Evolutionary conservation across 805 yeast species (phyloP).

Genomic region (Teunomyces pallodes): DNA sequence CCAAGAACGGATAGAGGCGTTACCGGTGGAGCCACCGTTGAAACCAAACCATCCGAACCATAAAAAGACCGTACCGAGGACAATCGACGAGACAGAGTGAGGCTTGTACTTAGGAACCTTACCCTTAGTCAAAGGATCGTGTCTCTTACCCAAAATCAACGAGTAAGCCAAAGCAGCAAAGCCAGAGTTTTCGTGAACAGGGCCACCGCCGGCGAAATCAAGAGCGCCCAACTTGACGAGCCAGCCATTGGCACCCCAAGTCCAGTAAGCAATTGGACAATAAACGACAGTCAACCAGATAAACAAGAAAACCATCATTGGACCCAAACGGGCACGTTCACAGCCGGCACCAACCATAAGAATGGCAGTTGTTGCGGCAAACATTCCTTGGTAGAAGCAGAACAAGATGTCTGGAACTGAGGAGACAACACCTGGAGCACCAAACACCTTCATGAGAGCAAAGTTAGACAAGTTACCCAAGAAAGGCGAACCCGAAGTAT

Average conservation of each 20-base stretch:
- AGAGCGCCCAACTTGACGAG: constrained; percentile 74
- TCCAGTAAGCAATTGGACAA: constrained; percentile 96
- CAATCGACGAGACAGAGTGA: constrained; percentile 86
- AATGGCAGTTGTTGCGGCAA: constrained; percentile 89
- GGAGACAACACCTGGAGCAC: constrained; percentile 66
- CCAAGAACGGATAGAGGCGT: constrained; percentile 89
- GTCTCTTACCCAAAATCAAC: constrained; percentile 86
- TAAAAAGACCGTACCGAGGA: constrained; percentile 87
- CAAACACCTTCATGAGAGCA: constrained; percentile 76
- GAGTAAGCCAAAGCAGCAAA: constrained; percentile 95
- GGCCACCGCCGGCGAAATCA: constrained; percentile 99
- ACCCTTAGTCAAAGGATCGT: constrained; percentile 67
- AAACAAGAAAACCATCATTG: constrained; percentile 93
- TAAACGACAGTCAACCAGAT: constrained; percentile 94
- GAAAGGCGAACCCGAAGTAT: constrained; percentile 58
- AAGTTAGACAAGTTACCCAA: constrained; percentile 82
- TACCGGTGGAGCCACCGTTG: constrained; percentile 98
- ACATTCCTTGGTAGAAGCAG: constrained; percentile 94
- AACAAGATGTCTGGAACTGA: constrained; percentile 88
- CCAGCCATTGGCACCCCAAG: constrained; percentile 97
- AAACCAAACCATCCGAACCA: constrained; percentile 99
- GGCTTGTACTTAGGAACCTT: constrained; percentile 89
- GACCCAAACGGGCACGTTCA: constrained; percentile 94
- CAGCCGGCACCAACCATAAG: constrained; percentile 97
- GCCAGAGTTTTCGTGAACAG: constrained; percentile 94